Evolutionary conservation across 805 yeast species (phyloP).

Genomic region (Candida insectorum): DNA sequence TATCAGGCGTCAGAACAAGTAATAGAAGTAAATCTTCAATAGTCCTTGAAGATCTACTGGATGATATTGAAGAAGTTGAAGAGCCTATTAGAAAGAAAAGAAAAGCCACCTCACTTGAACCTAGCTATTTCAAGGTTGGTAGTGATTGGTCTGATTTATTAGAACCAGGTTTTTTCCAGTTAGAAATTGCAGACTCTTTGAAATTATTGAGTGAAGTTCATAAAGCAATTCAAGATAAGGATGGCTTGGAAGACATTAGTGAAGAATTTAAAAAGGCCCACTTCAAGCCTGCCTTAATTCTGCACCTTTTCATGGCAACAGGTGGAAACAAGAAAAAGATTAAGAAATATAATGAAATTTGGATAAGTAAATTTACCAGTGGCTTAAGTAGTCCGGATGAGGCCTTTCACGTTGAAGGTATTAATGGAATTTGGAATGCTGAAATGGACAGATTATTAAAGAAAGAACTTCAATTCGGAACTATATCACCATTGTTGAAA

Average conservation of each 20-base stretch:
- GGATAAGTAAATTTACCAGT: conserved; percentile 5
- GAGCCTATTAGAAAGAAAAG: too few relatives aligned
- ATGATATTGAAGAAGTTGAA: too few relatives aligned
- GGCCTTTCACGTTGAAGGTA: conserved; percentile 4
- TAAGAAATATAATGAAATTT: conserved; percentile 9
- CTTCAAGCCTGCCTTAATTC: conserved; percentile 12
- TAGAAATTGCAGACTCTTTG: background rate
- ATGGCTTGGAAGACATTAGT: background rate
- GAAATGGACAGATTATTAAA: conserved; percentile 11
- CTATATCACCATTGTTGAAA: conserved; percentile 2
- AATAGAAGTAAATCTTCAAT: too few relatives aligned
- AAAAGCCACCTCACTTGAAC: background rate
- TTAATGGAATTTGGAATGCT: conserved; percentile 14
- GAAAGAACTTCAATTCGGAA: background rate
- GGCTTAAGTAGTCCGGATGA: conserved; percentile 1
- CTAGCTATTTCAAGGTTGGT: background rate
- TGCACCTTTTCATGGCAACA: conserved; percentile 16
- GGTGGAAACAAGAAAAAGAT: conserved; percentile 13
- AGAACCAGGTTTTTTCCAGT: background rate
- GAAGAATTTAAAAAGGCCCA: conserved; percentile 13
- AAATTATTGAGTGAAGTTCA: too few relatives aligned
- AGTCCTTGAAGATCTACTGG: too few relatives aligned
- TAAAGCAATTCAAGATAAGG: too few relatives aligned
- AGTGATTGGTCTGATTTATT: too few relatives aligned
- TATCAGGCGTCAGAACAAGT: too few relatives aligned